A percentile compares a stretch with the other conserved stretches of the same genome.
Conservation (phyloP, 108 stramenopile species). For the Cylindrotheca closterium region DNA sequence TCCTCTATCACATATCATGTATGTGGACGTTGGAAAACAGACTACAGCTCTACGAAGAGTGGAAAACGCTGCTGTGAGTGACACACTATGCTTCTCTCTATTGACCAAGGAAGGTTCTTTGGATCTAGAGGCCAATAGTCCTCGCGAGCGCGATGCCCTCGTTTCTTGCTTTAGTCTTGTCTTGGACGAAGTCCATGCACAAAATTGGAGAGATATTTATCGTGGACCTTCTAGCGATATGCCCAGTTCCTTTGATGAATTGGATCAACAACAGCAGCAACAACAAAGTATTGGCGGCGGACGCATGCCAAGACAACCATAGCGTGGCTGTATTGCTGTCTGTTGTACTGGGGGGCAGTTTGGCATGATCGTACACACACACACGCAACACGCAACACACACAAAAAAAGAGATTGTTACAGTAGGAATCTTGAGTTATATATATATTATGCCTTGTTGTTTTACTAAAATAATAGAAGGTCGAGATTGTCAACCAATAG, state of each 20-base stretch:
- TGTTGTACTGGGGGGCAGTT: not conserved
- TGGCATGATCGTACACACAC: too few relatives aligned
- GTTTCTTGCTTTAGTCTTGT: constrained; percentile 82
- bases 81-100: constrained; percentile 76
- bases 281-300: not conserved
- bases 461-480: too few relatives aligned
- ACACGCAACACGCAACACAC: too few relatives aligned
- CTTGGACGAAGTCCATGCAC: constrained; percentile 86
- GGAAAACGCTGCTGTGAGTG: constrained; percentile 74
- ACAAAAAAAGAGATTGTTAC: too few relatives aligned
- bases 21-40: constrained; percentile 87
- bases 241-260: constrained; percentile 83
- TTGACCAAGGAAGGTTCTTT: constrained; percentile 85
- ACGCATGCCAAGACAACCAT: not conserved
- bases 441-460: too few relatives aligned
- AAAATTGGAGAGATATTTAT: constrained; percentile 90
- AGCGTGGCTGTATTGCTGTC: not conserved
- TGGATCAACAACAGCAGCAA: constrained; percentile 44
- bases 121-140: constrained; percentile 80
- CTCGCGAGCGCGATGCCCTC: constrained; percentile 77
- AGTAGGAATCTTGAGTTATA: too few relatives aligned
- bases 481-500: too few relatives aligned
- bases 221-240: constrained; percentile 81
- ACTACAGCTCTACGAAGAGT: constrained; percentile 82
- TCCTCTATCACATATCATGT: constrained; percentile 83